Base-by-base conservation (phyloP, 1,139 yeast genomes). In the Hemisphaericaspora lyxosophila region DNA sequence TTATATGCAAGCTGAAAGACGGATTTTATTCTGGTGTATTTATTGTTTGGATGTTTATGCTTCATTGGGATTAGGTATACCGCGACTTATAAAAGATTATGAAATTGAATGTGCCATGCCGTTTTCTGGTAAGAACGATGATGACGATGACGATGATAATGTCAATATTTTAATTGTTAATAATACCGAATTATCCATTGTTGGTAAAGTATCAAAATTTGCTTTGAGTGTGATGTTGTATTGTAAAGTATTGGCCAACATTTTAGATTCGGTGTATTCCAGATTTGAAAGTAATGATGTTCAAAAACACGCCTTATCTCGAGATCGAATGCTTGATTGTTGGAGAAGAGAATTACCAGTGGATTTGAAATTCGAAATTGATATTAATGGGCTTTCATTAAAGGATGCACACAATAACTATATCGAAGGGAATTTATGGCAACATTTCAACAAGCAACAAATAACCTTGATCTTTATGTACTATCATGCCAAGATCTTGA, bases 41-140 rank as follows among this genome's bases (percentile, higher is more conserved):
- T 88, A 86, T 57, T 73, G 83, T 28, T 69, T 88, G 47, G 97
- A 89, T 56, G 75, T 82, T 3, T 86, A 85, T 55, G 71, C 88
- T 16, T 79, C 92, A 2, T 74, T 86, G 43, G 81, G 80, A 42
- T 63, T 88, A 35, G 97, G 97, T 33, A 87, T 87, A 20, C 95
- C 96, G 4, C 67, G 95, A 46, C 61, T 87, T 36, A 60, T 88
- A 29, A 83, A 84, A 52, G 95, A 86, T 56, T 78, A 78, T 51
- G 95, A 86, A 55, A 80, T 87, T 36, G 95, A 87, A 57, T 87
- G 96, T 67, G 90, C 92, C 1, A 62, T 85, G 53, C 96, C 96
- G 1, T 77, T 84, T 34, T 72, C 83, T 19, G 79, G 83, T 38
- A 81, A 79, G 45, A 73, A 60, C 41, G 61, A 72, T 38, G 64